phyloP scores from a whole-genome alignment of 148 eudicot genomes.

The Beta vulgaris region DNA sequence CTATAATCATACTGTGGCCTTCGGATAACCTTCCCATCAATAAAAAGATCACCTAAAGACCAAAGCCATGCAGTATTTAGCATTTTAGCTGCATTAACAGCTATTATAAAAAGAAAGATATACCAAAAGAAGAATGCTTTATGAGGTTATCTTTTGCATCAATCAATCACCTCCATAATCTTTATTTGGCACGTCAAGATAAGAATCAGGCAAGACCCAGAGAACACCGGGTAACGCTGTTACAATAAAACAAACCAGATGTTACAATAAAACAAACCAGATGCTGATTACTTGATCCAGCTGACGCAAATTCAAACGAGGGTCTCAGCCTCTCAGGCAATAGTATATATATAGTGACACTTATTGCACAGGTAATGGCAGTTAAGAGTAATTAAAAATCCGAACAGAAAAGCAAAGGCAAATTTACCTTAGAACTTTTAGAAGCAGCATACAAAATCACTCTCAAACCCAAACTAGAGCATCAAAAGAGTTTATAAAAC shows the following conservation, averaged over 20 bases:
- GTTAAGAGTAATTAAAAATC: not conserved
- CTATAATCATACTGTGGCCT: constrained; percentile 77
- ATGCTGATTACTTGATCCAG: not conserved
- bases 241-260: constrained; percentile 14
- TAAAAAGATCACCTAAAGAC: constrained; percentile 64
- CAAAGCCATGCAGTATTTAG: constrained; percentile 1
- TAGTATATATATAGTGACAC: not conserved
- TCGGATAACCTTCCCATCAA: constrained; percentile 74
- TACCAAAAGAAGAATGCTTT: not conserved
- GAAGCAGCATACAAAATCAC: not conserved
- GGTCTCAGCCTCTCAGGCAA: not conserved
- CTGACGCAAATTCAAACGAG: not conserved
- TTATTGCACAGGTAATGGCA: not conserved
- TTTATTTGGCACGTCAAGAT: constrained; percentile 91
- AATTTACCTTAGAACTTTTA: not conserved
- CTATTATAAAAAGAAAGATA: not conserved
- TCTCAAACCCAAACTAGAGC: not conserved
- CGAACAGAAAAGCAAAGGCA: not conserved
- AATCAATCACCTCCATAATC: constrained; percentile 84
- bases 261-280: constrained; percentile 8
- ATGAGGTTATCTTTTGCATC: not conserved
- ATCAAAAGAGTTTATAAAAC: not conserved
- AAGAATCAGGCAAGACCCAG: constrained; percentile 97
- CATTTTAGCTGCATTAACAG: not conserved
- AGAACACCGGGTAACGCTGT: constrained; percentile 75